Evolutionary conservation across 352 stramenopile genomes (phyloP).

Genomic region (Phytophthora kernoviae): DNA sequence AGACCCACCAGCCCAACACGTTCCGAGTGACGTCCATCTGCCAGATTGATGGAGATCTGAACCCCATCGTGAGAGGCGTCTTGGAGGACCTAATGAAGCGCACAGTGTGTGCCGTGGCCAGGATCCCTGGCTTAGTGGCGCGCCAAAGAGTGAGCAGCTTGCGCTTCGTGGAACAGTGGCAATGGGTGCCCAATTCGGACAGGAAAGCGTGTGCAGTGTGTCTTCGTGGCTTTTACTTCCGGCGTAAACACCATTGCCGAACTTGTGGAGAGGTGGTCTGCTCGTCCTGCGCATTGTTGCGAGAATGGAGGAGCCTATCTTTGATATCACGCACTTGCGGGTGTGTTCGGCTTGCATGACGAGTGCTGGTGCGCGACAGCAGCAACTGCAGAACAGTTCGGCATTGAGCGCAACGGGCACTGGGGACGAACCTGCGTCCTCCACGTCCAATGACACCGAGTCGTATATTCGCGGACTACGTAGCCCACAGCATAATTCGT

Average conservation of each 20-base stretch:
- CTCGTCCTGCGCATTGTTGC: conserved; percentile 59
- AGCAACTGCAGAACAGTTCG: conserved; percentile 16
- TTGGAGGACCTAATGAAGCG: conserved; percentile 73
- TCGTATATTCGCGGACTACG: conserved; percentile 51
- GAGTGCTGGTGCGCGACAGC: conserved; percentile 32
- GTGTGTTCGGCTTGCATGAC: conserved; percentile 71
- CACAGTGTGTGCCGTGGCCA: conserved; percentile 46
- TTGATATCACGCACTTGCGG: conserved; percentile 67
- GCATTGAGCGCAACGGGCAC: conserved; percentile 20
- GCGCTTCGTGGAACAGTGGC: conserved; percentile 78
- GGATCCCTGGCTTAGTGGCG: conserved; percentile 59
- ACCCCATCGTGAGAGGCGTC: conserved; percentile 44
- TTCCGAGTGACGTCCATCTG: conserved; percentile 73
- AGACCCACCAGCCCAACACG: conserved; percentile 60
- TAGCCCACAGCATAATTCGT: conserved; percentile 59
- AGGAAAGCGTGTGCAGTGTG: conserved; percentile 77
- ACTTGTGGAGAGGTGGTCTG: conserved; percentile 79
- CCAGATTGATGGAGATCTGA: conserved; percentile 70
- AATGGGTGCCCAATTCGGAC: conserved; percentile 77
- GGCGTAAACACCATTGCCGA: conserved; percentile 73
- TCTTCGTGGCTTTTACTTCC: conserved; percentile 74
- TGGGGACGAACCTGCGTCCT: conserved; percentile 43
- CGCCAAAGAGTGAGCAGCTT: conserved; percentile 69
- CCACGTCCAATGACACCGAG: conserved; percentile 59
- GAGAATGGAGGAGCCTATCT: conserved; percentile 73